A percentile compares a stretch with the other conserved stretches of the same genome.
Conservation (phyloP, 176 grass and related monocot genomes). For the Carex cristatella region DNA sequence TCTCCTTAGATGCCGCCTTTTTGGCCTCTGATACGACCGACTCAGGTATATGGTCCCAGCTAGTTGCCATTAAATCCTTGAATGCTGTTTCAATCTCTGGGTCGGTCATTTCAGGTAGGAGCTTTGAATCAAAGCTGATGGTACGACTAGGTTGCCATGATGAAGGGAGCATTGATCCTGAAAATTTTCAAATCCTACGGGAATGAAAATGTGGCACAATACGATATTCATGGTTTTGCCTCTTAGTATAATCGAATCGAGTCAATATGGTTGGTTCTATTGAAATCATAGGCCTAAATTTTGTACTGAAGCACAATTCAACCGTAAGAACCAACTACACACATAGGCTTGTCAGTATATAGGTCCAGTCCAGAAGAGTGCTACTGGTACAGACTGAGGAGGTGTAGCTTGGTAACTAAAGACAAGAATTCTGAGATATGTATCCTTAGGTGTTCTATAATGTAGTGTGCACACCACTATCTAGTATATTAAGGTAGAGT, state of each 20-base stretch:
- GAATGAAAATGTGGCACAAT: slow-evolving; percentile 7
- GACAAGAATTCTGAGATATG: neutral
- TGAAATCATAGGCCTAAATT: neutral
- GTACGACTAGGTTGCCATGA: slow-evolving; percentile 42
- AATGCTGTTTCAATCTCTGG: slow-evolving; percentile 62
- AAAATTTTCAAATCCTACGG: slow-evolving; percentile 10
- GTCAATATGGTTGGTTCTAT: neutral
- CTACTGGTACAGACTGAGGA: neutral
- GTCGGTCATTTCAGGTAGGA: slow-evolving; percentile 59
- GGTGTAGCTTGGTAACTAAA: neutral
- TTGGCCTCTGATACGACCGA: slow-evolving; percentile 56
- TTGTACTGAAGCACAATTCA: neutral
- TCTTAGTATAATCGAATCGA: neutral
- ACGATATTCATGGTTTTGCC: neutral
- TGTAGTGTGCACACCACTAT: neutral
- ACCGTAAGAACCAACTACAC: neutral
- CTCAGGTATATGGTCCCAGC: slow-evolving; percentile 74
- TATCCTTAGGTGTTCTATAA: neutral
- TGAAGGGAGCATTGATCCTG: slow-evolving; percentile 41
- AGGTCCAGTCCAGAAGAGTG: neutral
- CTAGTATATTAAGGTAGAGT: neutral
- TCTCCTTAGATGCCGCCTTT: slow-evolving; percentile 65
- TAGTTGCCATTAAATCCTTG: slow-evolving; percentile 89
- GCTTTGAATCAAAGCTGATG: slow-evolving; percentile 56
- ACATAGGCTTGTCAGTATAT: neutral